Percentiles rank a stretch among this genome's conserved stretches.
phyloP scores from a whole-genome alignment of 2,329 filamentous ascomycete species.

The Parastagonospora nodorum region DNA sequence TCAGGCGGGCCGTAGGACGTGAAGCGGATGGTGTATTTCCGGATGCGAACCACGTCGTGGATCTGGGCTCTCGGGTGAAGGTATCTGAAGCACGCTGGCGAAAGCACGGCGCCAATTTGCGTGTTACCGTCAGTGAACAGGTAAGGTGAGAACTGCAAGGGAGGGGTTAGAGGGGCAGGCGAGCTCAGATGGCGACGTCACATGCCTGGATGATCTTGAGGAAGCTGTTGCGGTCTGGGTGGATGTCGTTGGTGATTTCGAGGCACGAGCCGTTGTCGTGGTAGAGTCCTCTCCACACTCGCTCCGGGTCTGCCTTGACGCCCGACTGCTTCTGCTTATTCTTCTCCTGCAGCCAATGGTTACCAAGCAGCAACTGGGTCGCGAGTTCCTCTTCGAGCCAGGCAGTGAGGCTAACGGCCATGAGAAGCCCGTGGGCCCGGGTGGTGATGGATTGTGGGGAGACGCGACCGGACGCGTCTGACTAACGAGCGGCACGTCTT shows the following conservation, averaged over 20 bases:
- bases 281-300: constrained; percentile 30
- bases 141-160: constrained; percentile 20
- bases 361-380: constrained; percentile 24
- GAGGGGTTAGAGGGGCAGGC: constrained; percentile 1
- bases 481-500: not conserved
- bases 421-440: constrained; percentile 4
- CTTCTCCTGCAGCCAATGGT: constrained; percentile 28
- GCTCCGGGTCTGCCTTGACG: constrained; percentile 9
- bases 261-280: constrained; percentile 43
- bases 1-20: constrained; percentile 34
- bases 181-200: not conserved
- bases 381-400: constrained; percentile 33
- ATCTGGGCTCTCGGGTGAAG: constrained; percentile 10
- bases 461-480: constrained; percentile 19
- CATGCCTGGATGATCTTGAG: constrained; percentile 34
- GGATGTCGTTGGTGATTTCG: constrained; percentile 25
- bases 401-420: constrained; percentile 18
- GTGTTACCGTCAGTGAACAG: constrained; percentile 36
- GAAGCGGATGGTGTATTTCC: constrained; percentile 28
- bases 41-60: constrained; percentile 20
- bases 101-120: constrained; percentile 22
- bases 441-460: not conserved
- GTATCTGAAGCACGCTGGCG: constrained; percentile 9
- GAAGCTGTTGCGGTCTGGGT: constrained; percentile 7
- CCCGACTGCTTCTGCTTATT: constrained; percentile 8